These are phyloP conservation scores for Coleophoma crateriformis DNA, from an alignment of 2,329 filamentous ascomycete species.

Conservation along the genomic window DNA sequence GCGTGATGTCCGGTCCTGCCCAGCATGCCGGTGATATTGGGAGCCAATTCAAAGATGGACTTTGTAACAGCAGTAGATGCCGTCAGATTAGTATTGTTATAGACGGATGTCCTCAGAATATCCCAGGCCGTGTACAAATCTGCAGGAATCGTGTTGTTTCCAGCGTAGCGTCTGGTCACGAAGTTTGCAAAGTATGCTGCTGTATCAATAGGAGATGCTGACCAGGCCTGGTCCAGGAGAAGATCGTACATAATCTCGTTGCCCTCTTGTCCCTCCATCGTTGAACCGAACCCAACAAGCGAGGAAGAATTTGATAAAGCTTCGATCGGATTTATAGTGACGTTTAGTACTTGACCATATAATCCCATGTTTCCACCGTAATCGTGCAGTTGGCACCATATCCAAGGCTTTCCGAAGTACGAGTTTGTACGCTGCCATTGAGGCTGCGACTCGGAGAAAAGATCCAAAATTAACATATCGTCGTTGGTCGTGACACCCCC, in stretches of 20 bases:
- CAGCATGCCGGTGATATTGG: conserved; percentile 33
- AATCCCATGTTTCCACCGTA: conserved; percentile 44
- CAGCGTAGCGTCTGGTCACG: conserved; percentile 36
- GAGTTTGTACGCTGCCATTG: conserved; percentile 44
- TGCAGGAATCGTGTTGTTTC: conserved; percentile 18
- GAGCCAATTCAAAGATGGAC: conserved; percentile 39
- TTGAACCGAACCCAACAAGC: conserved; percentile 41
- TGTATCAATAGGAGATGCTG: conserved; percentile 34
- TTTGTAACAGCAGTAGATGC: conserved; percentile 33
- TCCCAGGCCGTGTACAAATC: conserved; percentile 40
- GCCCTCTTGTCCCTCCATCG: conserved; percentile 44
- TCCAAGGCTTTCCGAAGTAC: conserved; percentile 46
- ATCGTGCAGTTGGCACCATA: conserved; percentile 47
- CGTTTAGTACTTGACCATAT: conserved; percentile 43
- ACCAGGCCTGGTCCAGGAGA: conserved; percentile 46
- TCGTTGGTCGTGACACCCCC: conserved; percentile 34
- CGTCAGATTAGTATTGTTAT: conserved; percentile 41
- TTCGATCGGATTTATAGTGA: conserved; percentile 39
- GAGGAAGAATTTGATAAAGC: conserved; percentile 34
- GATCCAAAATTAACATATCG: conserved; percentile 45
- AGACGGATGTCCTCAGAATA: conserved; percentile 35
- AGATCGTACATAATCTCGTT: conserved; percentile 48
- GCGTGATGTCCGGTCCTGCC: conserved; percentile 34
- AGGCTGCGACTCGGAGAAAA: conserved; percentile 42
- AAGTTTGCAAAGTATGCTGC: conserved; percentile 38